Conservation (phyloP, 176 grass and related monocot species). For the Pontederia paniculata region DNA sequence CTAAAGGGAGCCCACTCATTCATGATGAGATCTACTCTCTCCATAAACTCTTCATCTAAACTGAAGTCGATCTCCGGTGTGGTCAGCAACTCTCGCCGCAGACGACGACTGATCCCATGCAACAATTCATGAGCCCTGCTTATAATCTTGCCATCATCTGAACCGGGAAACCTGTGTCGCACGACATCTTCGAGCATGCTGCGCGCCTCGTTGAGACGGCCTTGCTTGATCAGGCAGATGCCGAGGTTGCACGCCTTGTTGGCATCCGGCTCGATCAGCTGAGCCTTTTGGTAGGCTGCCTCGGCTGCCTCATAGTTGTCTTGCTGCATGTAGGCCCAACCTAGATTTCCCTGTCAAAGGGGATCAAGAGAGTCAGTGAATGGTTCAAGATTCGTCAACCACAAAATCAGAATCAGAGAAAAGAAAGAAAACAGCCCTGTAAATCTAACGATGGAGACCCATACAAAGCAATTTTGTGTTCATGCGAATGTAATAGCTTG, state of each 20-base stretch:
- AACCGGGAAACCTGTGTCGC: conserved; percentile 22
- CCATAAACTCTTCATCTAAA: conserved; percentile 52
- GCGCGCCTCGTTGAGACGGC: conserved; percentile 34
- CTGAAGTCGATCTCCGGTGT: conserved; percentile 24
- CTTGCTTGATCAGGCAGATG: conserved; percentile 57
- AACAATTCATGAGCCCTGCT: conserved; percentile 52
- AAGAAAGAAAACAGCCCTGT: no score
- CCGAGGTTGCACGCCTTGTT: conserved; percentile 88
- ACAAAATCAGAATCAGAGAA: no score
- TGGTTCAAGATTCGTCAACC: not conserved
- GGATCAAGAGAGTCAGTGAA: not conserved
- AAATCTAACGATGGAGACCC: no score
- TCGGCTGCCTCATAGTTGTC: conserved; percentile 57
- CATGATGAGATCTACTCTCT: conserved; percentile 49
- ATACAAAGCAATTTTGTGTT: no score
- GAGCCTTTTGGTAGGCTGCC: conserved; percentile 64
- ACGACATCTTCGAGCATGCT: conserved; percentile 35
- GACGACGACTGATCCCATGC: conserved; percentile 18
- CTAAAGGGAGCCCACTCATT: conserved; percentile 60
- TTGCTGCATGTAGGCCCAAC: conserved; percentile 96
- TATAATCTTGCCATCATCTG: conserved; percentile 40
- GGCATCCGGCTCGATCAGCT: conserved; percentile 59
- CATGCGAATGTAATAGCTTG: no score
- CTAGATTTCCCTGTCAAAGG: conserved; percentile 66
- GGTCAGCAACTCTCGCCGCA: not conserved